Evolutionary conservation across 1,284 basidiomycete genomes (phyloP), one percentile per base, ranked within the genome.

Genomic region (Ganoderma sinense): DNA sequence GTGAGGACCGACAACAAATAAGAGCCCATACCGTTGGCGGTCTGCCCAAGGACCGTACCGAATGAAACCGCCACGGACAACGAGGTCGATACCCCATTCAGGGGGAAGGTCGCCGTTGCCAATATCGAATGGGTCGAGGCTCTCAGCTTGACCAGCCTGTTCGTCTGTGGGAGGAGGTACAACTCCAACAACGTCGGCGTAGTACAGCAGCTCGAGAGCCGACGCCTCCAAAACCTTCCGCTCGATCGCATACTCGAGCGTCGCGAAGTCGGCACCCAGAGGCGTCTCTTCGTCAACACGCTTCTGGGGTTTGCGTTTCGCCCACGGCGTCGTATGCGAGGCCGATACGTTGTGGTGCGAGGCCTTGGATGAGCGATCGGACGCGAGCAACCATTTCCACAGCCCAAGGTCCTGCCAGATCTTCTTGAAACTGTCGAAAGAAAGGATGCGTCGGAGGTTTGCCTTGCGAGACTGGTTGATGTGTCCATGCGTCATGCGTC

Each of bases 21-120:
- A 31, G 36, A 53, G 11, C 36, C 39, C 39, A 40, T 41, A 91
- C 92, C 95, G 86, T 80, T 97, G 96, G 36, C 96, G 87, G 81
- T 98, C 97, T 26, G 95, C 91, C 97, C 97, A 98, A 4, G 97
- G 97, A 0, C 97, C 97, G 78, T 98, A 98, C 41, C 90, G 89
- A 55, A 97, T 75, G 39, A 85, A 81, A 0, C 94, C 96, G 20
- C 91, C 90, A 70, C 89, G 85, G 13, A 97, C 83, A 23, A 90
- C 86, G n/a, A 98, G 74, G 75, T 98, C 94, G 40, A 97, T 83
- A 4, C 96, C 95, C 92, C 96, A 98, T 77, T 98, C 95, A 14
- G 97, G 97, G n/a, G 93, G 86, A 23, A 91, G 79, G 75, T 94
- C 96, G 1, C 94, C 92, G 76, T 97, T 97, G 1, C 94, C 95